phyloP scores from a whole-genome alignment of 805 yeast genomes.

The Jamesozyma lodderae region DNA sequence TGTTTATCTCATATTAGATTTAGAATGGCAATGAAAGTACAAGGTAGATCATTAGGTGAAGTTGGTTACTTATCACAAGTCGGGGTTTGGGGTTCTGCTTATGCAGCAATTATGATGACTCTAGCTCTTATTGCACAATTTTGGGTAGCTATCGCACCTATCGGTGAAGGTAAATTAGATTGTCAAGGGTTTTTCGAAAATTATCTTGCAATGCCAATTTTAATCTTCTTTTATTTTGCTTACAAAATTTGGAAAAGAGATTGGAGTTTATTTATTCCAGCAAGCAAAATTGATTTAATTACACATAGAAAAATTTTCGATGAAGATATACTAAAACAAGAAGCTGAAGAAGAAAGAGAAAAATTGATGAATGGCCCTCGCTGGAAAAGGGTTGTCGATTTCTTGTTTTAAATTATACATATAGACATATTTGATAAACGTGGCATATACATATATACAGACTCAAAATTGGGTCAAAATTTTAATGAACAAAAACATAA shows the following conservation, averaged over 20 bases:
- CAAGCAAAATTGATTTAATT: slow-evolving; percentile 24
- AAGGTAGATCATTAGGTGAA: slow-evolving; percentile 42
- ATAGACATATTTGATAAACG: too few relatives aligned
- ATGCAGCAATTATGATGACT: slow-evolving; percentile 42
- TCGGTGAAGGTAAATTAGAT: slow-evolving; percentile 29
- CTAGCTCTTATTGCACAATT: slow-evolving; percentile 51
- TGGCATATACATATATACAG: too few relatives aligned
- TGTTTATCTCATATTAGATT: slow-evolving; percentile 50
- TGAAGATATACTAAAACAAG: slow-evolving; percentile 29
- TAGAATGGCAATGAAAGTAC: slow-evolving; percentile 47
- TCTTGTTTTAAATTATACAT: slow-evolving; percentile 29
- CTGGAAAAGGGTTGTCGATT: slow-evolving; percentile 20
- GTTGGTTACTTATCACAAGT: slow-evolving; percentile 44
- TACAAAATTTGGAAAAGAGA: slow-evolving; percentile 41
- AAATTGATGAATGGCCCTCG: slow-evolving; percentile 20
- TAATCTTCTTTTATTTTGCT: slow-evolving; percentile 35
- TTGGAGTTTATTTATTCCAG: slow-evolving; percentile 30
- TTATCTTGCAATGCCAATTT: slow-evolving; percentile 41
- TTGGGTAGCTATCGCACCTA: slow-evolving; percentile 58
- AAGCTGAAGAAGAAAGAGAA: slow-evolving; percentile 26
- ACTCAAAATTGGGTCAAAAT: too few relatives aligned
- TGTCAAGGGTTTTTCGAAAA: slow-evolving; percentile 39
- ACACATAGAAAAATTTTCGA: slow-evolving; percentile 28
- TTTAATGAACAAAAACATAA: too few relatives aligned
- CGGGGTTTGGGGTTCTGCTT: slow-evolving; percentile 46